These are phyloP conservation scores for Saturnispora kantuleensis DNA, from an alignment of 805 yeast genomes.

Conservation along the genomic window DNA sequence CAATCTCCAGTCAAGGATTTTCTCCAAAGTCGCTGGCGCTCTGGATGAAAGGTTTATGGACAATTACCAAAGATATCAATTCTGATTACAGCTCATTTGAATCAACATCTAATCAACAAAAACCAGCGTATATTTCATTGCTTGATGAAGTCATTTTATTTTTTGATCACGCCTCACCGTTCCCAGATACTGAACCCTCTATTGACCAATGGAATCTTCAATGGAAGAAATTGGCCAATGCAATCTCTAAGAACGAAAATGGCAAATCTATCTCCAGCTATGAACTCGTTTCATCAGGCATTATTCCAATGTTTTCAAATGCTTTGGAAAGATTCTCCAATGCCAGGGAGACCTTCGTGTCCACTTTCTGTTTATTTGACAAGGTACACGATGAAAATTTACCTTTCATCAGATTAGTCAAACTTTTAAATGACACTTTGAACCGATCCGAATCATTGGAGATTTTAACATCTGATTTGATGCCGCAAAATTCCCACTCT, in stretches of 20 bases:
- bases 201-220: slow-evolving; percentile 25
- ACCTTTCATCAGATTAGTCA: slow-evolving; percentile 38
- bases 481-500: slow-evolving; percentile 10
- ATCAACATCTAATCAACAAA: background rate
- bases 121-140: background rate
- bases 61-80: slow-evolving; percentile 1
- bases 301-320: slow-evolving; percentile 35
- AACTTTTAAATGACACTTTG: slow-evolving; percentile 60
- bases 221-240: slow-evolving; percentile 31
- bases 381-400: slow-evolving; percentile 23
- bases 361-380: slow-evolving; percentile 29
- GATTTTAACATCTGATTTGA: slow-evolving; percentile 34
- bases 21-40: slow-evolving; percentile 1
- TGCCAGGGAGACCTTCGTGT: slow-evolving; percentile 35
- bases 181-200: slow-evolving; percentile 9
- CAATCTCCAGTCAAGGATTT: slow-evolving; percentile 15
- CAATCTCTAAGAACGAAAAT: slow-evolving; percentile 2
- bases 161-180: background rate
- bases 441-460: slow-evolving; percentile 68
- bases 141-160: slow-evolving; percentile 8
- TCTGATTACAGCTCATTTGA: background rate
- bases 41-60: slow-evolving; percentile 3
- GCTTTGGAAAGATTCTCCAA: slow-evolving; percentile 26
- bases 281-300: slow-evolving; percentile 63
- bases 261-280: slow-evolving; percentile 47